phyloP scores from a whole-genome alignment of 345 rosid genomes.

The Brassica carinata region DNA sequence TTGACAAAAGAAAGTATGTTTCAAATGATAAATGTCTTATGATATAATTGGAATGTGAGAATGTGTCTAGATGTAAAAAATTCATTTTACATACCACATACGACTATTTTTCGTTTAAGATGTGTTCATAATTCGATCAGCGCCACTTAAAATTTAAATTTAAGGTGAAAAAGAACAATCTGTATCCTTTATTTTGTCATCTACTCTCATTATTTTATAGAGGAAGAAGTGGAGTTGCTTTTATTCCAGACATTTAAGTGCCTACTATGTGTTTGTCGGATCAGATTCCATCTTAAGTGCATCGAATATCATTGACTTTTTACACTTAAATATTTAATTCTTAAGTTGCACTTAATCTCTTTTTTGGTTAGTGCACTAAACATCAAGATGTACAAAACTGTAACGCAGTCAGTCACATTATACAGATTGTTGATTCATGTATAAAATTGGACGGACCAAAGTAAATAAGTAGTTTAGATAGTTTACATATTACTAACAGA shows the following conservation, averaged over 20 bases:
- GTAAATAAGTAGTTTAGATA: too few species aligned
- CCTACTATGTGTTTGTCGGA: conserved; percentile 37
- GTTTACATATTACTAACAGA: too few species aligned
- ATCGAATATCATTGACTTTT: conserved; percentile 31
- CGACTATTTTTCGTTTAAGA: not conserved
- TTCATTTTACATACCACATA: not conserved
- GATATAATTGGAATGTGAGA: too few species aligned
- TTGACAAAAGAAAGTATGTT: too few species aligned
- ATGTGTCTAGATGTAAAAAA: too few species aligned
- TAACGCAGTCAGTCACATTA: not conserved
- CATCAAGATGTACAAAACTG: not conserved
- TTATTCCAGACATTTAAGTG: conserved; percentile 36
- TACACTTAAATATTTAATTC: not conserved
- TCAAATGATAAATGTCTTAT: too few species aligned
- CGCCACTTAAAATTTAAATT: not conserved
- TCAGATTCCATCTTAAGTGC: conserved; percentile 30
- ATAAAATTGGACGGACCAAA: too few species aligned
- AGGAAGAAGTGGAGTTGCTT: conserved; percentile 29
- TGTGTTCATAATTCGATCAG: not conserved
- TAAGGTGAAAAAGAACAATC: not conserved
- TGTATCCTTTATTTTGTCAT: not conserved
- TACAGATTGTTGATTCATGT: not conserved
- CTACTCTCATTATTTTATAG: not conserved
- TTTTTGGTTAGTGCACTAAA: conserved; percentile 17
- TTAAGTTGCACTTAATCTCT: conserved; percentile 1